These are phyloP conservation scores for Boletus sp. DNA, from an alignment of 1,284 basidiomycete genomes.

Conservation along the genomic window DNA sequence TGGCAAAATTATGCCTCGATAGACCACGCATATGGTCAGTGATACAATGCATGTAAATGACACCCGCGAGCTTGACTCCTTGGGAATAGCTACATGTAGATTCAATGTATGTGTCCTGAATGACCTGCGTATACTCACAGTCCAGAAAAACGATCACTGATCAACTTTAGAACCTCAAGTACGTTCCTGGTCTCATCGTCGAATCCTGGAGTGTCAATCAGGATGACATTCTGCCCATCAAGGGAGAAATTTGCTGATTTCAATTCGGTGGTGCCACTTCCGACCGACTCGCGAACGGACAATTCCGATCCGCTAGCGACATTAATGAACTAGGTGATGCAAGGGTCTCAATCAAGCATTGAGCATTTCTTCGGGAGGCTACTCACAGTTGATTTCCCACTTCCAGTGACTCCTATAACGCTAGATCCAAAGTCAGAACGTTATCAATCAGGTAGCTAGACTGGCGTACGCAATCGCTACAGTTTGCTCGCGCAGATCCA, in stretches of 20 bases:
- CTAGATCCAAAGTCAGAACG: conserved; percentile 26
- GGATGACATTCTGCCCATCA: conserved; percentile 28
- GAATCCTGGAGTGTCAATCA: conserved; percentile 45
- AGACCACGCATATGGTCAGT: conserved; percentile 49
- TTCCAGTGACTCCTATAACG: conserved; percentile 46
- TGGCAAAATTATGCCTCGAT: conserved; percentile 47
- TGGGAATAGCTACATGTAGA: conserved; percentile 34
- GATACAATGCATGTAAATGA: conserved; percentile 57
- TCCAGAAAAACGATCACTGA: conserved; percentile 33
- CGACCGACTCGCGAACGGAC: conserved; percentile 23
- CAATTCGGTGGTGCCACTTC: conserved; percentile 30
- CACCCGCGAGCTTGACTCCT: conserved; percentile 45
- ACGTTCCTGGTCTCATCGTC: conserved; percentile 38
- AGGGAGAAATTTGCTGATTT: conserved; percentile 29
- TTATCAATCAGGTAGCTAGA: neutral
- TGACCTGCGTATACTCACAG: conserved; percentile 24
- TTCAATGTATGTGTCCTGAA: neutral
- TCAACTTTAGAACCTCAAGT: conserved; percentile 37
- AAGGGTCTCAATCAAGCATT: conserved; percentile 6
- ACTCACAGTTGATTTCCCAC: conserved; percentile 46
- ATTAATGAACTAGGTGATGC: conserved; percentile 37
- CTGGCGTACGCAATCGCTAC: conserved; percentile 32
- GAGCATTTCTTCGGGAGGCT: neutral
- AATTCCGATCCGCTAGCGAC: conserved; percentile 36
- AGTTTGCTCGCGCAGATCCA: conserved; percentile 17